Evolutionary conservation across 768 basidiomycete species (phyloP), one percentile per base, ranked within the genome.

Genomic region (Leccinum subgranulosum): DNA sequence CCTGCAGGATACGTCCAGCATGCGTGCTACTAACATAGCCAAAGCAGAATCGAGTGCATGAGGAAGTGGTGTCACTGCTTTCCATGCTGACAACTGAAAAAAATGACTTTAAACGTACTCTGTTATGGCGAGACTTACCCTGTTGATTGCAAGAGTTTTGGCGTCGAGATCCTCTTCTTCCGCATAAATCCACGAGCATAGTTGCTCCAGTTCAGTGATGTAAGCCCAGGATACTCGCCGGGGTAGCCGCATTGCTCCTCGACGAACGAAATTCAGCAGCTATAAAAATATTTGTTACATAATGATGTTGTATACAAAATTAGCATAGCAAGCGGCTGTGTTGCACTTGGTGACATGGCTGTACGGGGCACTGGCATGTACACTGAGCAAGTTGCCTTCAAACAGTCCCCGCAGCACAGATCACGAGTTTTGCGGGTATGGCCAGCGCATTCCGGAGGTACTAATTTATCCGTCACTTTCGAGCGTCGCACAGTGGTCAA

Each of bases 161-260:
- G 84, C 70, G n/a, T 81, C 77, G 25, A 81, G 51, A 64, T 86
- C 84, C 28, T 78, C 77, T 52, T 87, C 83, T 62, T 88, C 85
- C 6, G 77, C 69, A 67, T 83, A 94, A 60, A 95, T 86, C 82
- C 85, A 90, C 3, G 82, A 74, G 71, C 85, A 91, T 11, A 92
- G 74, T 62, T 89, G 81, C 55, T 92, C 89, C 6, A 94, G 76
- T 66, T 94, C 92, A 33, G 72, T 64, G 8, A 84, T 69, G 34
- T 81, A 79, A 14, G 84, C 72, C 92, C 93, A 95, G 4, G 92
- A 90, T 0, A 91, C 87, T 31, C 92, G 82, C 52, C 88, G 83
- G 55, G 92, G 93, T 21, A 91, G 79, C 59, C 81, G 77, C 89
- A 90, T 90, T 28, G 57, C 55, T 52, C 51, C 31, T 36, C 48